These are phyloP conservation scores for Polyplosphaeria fusca DNA, from an alignment of 495 filamentous ascomycete genomes.

Conservation along the genomic window DNA sequence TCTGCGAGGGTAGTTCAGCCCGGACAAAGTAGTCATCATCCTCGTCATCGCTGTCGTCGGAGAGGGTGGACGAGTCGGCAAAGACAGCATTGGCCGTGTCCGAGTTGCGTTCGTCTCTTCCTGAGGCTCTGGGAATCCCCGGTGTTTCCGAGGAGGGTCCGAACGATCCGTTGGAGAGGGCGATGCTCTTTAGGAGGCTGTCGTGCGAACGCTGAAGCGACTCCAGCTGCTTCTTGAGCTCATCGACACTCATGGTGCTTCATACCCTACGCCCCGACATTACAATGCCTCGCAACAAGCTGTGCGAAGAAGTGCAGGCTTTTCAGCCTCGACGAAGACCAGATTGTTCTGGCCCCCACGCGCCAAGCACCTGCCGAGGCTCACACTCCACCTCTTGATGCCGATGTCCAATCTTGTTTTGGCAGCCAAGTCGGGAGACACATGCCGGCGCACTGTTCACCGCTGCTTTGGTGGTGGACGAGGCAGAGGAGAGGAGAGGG, in stretches of 20 bases:
- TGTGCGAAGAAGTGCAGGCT: not conserved
- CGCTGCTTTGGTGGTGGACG: no score
- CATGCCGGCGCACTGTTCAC: no score
- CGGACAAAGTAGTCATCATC: conserved; percentile 35
- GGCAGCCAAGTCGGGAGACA: no score
- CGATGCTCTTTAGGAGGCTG: conserved; percentile 6
- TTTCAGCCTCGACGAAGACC: not conserved
- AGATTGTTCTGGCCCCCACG: no score
- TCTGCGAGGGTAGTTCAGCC: conserved; percentile 22
- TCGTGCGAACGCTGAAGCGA: conserved; percentile 16
- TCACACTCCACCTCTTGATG: no score
- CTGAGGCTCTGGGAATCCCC: not conserved
- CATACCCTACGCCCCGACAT: no score
- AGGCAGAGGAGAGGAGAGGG: no score
- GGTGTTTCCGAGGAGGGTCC: not conserved
- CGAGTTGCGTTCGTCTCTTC: not conserved
- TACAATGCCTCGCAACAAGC: no score
- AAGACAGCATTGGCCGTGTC: conserved; percentile 6
- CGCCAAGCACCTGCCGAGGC: no score
- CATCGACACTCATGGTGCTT: conserved; percentile 13
- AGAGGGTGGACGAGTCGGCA: conserved; percentile 23
- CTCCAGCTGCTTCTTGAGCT: conserved; percentile 19
- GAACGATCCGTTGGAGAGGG: conserved; percentile 2
- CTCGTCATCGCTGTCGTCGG: conserved; percentile 30
- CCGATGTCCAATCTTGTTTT: no score